These are phyloP conservation scores for Xerocomus brunneocitrinus DNA, from an alignment of 768 basidiomycete genomes.

Conservation along the genomic window DNA sequence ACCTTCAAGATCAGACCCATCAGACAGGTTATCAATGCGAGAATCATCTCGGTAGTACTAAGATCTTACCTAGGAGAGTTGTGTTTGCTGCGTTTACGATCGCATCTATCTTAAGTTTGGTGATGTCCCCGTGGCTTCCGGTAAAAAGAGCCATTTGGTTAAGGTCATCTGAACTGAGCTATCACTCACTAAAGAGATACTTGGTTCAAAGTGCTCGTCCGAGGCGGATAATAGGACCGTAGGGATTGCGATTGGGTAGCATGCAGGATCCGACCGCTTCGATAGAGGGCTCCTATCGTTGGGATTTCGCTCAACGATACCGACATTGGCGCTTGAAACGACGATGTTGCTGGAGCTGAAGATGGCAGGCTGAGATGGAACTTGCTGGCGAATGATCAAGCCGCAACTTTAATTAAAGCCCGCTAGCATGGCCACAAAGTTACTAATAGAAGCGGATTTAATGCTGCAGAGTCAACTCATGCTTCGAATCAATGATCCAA, in stretches of 20 bases:
- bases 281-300: conserved; percentile 54
- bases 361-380: not conserved
- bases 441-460: no score
- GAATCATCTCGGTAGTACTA: not conserved
- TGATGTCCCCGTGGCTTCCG: conserved; percentile 74
- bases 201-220: conserved; percentile 42
- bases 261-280: conserved; percentile 33
- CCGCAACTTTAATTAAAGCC: no score
- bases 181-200: conserved; percentile 64
- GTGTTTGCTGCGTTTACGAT: conserved; percentile 84
- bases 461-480: not conserved
- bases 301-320: conserved; percentile 43
- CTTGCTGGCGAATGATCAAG: not conserved
- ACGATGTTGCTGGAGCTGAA: not conserved
- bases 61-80: conserved; percentile 53
- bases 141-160: not conserved
- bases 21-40: not conserved
- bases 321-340: conserved; percentile 18
- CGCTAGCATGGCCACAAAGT: no score
- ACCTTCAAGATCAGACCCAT: conserved; percentile 37
- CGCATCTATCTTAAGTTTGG: conserved; percentile 60
- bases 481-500: not conserved
- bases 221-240: conserved; percentile 28
- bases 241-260: conserved; percentile 24
- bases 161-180: not conserved